Conservation (phyloP, 257 asterid genomes). For the Nicotiana attenuata region DNA sequence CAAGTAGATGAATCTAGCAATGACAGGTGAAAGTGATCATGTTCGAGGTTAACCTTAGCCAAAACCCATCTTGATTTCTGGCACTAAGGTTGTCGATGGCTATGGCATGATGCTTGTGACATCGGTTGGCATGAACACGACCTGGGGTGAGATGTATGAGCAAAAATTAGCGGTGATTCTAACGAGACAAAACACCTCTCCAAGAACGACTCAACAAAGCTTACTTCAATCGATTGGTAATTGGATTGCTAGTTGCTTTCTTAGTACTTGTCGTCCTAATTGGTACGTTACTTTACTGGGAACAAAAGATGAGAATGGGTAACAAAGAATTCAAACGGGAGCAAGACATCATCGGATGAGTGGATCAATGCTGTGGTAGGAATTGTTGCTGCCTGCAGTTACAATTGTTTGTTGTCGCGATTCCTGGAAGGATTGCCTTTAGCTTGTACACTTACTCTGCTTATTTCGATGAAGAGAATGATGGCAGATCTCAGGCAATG, state of each 20-base stretch:
- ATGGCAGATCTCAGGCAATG: constrained; percentile 53
- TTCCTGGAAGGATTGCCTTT: constrained; percentile 57
- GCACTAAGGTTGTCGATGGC: constrained; percentile 37
- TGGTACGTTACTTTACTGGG: not conserved
- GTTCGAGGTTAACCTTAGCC: constrained; percentile 19
- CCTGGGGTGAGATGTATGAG: constrained; percentile 62
- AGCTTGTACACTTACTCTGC: constrained; percentile 51
- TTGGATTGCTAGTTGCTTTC: constrained; percentile 42
- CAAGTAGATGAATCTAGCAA: constrained; percentile 36
- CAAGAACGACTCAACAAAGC: constrained; percentile 39
- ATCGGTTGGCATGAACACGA: constrained; percentile 37
- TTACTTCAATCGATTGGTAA: constrained; percentile 39
- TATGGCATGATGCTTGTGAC: constrained; percentile 43
- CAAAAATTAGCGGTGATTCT: constrained; percentile 21
- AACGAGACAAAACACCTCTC: constrained; percentile 45
- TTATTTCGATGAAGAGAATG: constrained; percentile 53
- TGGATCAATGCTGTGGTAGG: constrained; percentile 36
- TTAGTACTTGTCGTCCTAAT: constrained; percentile 35
- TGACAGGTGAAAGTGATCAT: constrained; percentile 41
- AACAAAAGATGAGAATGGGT: not conserved
- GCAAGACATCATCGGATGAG: not conserved
- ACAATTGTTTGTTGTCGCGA: constrained; percentile 48
- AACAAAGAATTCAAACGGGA: not conserved
- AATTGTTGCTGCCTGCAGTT: constrained; percentile 38
- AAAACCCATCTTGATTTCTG: constrained; percentile 36